phyloP scores from a whole-genome alignment of 257 asterid genomes.

The Buddleja alternifolia region DNA sequence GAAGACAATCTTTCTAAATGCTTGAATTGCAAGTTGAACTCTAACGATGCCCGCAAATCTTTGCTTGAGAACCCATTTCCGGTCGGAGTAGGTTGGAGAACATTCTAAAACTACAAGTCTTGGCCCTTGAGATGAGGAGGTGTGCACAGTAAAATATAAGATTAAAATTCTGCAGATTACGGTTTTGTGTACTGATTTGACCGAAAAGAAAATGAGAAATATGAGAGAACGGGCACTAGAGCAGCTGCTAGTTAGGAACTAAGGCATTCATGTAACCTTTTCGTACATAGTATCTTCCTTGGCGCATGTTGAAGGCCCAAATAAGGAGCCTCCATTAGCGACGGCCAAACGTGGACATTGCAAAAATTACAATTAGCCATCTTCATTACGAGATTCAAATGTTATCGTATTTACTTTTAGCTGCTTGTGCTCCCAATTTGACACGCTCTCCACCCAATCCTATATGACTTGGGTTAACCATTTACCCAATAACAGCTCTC shows the following conservation, averaged over 20 bases:
- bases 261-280: neutral
- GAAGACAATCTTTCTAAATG: no score
- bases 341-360: no score
- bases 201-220: neutral
- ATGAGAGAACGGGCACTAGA: neutral
- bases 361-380: no score
- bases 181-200: neutral
- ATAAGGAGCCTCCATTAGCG: no score
- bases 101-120: neutral
- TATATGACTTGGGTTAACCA: neutral
- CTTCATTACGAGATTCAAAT: no score
- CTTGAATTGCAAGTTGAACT: no score
- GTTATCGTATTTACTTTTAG: no score
- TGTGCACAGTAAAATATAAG: no score
- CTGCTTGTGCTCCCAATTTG: no score
- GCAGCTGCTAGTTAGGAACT: constrained; percentile 1
- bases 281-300: no score
- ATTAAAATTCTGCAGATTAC: neutral
- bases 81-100: neutral
- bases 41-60: neutral
- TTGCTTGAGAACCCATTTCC: neutral
- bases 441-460: no score
- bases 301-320: no score
- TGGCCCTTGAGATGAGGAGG: neutral
- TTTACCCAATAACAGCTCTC: neutral